Conservation (phyloP, 2,329 filamentous ascomycete species). For the Microdochium bolleyi region DNA sequence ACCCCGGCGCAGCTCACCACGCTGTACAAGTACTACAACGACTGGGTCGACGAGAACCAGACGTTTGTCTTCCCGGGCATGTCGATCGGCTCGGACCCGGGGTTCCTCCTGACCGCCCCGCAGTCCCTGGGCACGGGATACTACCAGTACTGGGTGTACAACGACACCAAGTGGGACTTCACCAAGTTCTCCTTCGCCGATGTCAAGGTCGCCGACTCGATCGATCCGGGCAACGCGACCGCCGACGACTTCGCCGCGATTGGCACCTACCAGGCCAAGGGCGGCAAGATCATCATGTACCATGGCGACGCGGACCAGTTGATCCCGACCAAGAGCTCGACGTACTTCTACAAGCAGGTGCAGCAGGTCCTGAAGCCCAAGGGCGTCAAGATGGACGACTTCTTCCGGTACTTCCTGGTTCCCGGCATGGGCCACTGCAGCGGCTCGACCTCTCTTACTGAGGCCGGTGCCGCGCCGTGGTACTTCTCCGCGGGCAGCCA, state of each 20-base stretch:
- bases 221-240: slow-evolving; percentile 15
- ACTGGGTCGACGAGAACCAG: slow-evolving; percentile 16
- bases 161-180: slow-evolving; percentile 17
- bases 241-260: slow-evolving; percentile 19
- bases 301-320: slow-evolving; percentile 23
- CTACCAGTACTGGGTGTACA: slow-evolving; percentile 15
- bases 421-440: slow-evolving; percentile 41
- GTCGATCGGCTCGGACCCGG: slow-evolving; percentile 13
- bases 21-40: slow-evolving; percentile 16
- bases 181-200: slow-evolving; percentile 17
- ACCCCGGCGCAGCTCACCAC: slow-evolving; percentile 29
- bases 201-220: slow-evolving; percentile 13
- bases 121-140: slow-evolving; percentile 11
- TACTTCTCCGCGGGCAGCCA: slow-evolving; percentile 21
- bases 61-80: slow-evolving; percentile 18
- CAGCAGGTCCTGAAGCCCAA: slow-evolving; percentile 14
- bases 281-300: slow-evolving; percentile 28
- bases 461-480: slow-evolving; percentile 18
- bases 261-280: slow-evolving; percentile 15
- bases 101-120: slow-evolving; percentile 7
- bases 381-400: slow-evolving; percentile 28
- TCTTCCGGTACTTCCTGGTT: slow-evolving; percentile 40
- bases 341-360: slow-evolving; percentile 20
- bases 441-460: slow-evolving; percentile 7
- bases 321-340: slow-evolving; percentile 21